Conservation (phyloP, 805 yeast genomes). For the Grigorovia yakushimaensis region DNA sequence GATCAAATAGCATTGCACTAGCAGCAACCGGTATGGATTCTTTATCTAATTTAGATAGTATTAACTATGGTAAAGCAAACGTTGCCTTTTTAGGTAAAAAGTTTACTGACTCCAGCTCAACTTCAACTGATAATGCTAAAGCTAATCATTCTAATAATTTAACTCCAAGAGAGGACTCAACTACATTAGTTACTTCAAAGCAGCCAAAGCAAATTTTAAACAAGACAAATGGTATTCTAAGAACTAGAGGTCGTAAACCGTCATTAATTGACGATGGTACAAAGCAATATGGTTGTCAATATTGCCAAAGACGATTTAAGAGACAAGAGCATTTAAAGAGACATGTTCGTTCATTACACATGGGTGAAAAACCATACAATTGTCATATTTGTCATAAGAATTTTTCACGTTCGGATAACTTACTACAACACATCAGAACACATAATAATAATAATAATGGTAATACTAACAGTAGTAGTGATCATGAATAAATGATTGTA, state of each 20-base stretch:
- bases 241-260: conserved; percentile 58
- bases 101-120: neutral
- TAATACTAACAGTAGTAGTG: conserved; percentile 13
- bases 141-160: neutral
- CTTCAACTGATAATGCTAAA: neutral
- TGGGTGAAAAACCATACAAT: conserved; percentile 59
- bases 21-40: neutral
- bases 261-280: conserved; percentile 46
- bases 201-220: neutral
- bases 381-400: conserved; percentile 52
- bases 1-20: neutral
- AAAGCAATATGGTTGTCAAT: conserved; percentile 53
- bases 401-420: conserved; percentile 56
- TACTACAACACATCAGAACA: conserved; percentile 55
- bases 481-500: neutral
- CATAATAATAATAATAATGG: conserved; percentile 24
- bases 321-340: conserved; percentile 71
- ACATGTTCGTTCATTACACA: conserved; percentile 63
- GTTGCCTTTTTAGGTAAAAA: neutral
- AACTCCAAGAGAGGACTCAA: neutral
- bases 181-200: neutral
- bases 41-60: too few relatives aligned
- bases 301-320: conserved; percentile 55
- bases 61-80: neutral
- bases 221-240: conserved; percentile 5